Percentiles rank a stretch among this genome's conserved stretches.
phyloP scores from a whole-genome alignment of 2,329 filamentous ascomycete species.

The Ceratocystis cubensis region DNA sequence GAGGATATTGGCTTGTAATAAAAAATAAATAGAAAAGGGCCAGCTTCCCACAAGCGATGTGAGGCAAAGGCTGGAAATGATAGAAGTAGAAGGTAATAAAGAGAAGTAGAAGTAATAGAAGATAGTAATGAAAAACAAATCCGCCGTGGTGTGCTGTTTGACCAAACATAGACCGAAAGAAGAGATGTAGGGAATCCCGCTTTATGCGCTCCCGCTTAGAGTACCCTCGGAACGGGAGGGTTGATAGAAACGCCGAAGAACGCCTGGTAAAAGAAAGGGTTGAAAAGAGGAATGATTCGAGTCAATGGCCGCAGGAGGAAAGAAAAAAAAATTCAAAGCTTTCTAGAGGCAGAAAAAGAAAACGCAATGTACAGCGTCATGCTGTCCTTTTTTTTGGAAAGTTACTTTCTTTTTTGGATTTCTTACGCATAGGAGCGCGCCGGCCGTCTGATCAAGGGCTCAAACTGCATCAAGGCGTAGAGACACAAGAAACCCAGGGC shows the following conservation, averaged over 20 bases:
- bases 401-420: background rate
- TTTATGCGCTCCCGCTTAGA: background rate
- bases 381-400: background rate
- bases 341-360: constrained; percentile 2
- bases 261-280: background rate
- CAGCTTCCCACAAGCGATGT: no score
- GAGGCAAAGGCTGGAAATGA: background rate
- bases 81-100: background rate
- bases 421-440: constrained; percentile 20
- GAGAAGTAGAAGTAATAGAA: constrained; percentile 2
- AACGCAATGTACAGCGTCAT: background rate
- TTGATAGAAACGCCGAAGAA: constrained; percentile 1
- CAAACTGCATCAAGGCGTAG: constrained; percentile 21
- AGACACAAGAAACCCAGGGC: constrained; percentile 19
- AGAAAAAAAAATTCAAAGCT: constrained; percentile 6
- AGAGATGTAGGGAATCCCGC: constrained; percentile 10
- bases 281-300: background rate
- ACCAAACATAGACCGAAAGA: constrained; percentile 21
- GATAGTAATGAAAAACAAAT: constrained; percentile 9
- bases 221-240: background rate
- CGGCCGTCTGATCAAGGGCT: constrained; percentile 20
- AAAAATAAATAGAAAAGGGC: background rate
- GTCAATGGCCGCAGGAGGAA: background rate
- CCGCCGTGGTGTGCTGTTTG: constrained; percentile 19
- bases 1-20: background rate